Evolutionary conservation across 768 basidiomycete species (phyloP), one percentile per base, ranked within the genome.

Genomic region (Rhizopogon salebrosus): DNA sequence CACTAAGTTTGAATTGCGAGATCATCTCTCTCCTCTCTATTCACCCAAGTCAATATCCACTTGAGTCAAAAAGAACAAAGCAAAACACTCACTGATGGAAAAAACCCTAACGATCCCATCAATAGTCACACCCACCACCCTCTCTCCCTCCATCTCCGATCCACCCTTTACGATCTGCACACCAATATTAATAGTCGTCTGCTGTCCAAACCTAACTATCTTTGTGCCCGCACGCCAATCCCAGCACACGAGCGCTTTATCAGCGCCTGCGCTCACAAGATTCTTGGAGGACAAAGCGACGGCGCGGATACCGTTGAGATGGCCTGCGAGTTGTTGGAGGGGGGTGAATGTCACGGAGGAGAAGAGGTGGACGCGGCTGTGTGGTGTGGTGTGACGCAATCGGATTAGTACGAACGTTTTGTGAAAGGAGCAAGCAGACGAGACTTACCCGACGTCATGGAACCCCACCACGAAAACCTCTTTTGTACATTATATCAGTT

Each of bases 51-150:
- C 36, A 64, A 13, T 18, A 51, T 23, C 48, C 49, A n/a, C n/a
- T n/a, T 71, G 76, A 78, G 49, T 9, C 50, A 24, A 24, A 14
- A 24, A 48, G 14, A 24, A 43, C 9, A 43, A 18, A 37, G n/a
- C 10, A 27, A 39, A 48, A 14, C 3, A 73, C 87, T 75, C 66
- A 90, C 89, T 82, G 61, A 95, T 95, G 1, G 90, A 92, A 69
- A 94, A 95, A n/a, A 92, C 89, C 42, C 92, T 73, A 20, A 95
- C 92, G 38, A 93, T 85, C 91, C 80, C n/a, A n/a, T n/a, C n/a
- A n/a, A n/a, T n/a, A n/a, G n/a, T n/a, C n/a, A n/a, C n/a, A n/a
- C n/a, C n/a, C n/a, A 94, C 87, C 20, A 95, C 85, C 29, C 87
- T 76, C 66, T 95, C 92, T 7, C 89, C 88, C 57, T 88, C 87